Conservation (phyloP, 148 eudicot genomes). For the Arbutus unedo region DNA sequence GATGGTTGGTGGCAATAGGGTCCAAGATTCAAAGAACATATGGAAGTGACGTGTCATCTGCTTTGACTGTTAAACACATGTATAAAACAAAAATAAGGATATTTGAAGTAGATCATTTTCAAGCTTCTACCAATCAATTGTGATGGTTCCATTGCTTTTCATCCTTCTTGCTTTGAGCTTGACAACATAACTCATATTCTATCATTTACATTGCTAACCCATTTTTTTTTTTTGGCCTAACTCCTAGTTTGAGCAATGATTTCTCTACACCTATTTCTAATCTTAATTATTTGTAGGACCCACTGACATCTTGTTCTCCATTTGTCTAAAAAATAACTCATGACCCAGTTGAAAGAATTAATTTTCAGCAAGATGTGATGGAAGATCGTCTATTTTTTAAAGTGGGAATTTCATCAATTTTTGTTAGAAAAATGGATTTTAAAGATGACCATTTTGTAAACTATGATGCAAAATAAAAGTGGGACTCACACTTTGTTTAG, state of each 20-base stretch:
- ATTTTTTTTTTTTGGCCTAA: background rate
- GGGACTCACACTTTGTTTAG: too few species aligned
- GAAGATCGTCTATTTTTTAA: too few species aligned
- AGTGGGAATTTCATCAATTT: too few species aligned
- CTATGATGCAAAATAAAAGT: too few species aligned
- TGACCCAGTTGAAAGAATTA: too few species aligned
- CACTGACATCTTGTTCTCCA: too few species aligned
- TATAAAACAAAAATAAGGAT: background rate
- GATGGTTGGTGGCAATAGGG: background rate
- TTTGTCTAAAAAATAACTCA: too few species aligned
- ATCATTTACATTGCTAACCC: background rate
- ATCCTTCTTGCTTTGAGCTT: background rate
- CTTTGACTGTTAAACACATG: background rate
- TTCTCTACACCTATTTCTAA: background rate
- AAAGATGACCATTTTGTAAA: too few species aligned
- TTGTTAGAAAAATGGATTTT: too few species aligned
- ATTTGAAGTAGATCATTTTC: background rate
- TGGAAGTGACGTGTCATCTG: conserved; percentile 8
- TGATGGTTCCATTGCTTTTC: conserved; percentile 12
- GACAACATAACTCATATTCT: conserved; percentile 4
- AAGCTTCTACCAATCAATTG: background rate
- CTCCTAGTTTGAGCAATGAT: conserved; percentile 4
- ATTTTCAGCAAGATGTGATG: too few species aligned
- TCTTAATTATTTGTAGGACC: background rate
- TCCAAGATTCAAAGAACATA: background rate